Base-by-base conservation (phyloP, 23 red algal species). In the Gracilaria caudata region DNA sequence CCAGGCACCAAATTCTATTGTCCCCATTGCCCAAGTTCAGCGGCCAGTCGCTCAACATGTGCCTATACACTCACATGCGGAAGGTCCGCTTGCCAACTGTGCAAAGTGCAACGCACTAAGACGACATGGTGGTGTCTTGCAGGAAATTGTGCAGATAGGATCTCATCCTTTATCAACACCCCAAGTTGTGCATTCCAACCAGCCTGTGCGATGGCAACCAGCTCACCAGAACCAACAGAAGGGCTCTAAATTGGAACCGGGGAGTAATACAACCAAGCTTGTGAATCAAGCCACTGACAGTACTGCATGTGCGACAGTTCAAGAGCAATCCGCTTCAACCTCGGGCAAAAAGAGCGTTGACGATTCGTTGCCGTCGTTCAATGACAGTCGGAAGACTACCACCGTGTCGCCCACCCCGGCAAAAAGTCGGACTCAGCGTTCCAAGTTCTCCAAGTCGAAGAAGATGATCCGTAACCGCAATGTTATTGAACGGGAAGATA, bases 61-160 rank as follows among this genome's bases (percentile, higher is more conserved):
- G 36, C 64, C 37, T 38, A 8, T 72, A 3, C 87, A 91, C 78
- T 81, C 77, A 7, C 76, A 91, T 73, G 77, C 76, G 12, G 66
- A 53, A 7, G 87, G 78, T 28, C 59, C 64, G 30, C 56, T 89
- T 56, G 56, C 65, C 39, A 82, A 82, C 61, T 91, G 87, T 46
- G 29, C 77, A 51, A 91, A 91, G 32, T 91, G 87, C 71, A 55
- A 65, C 54, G 87, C 87, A 21, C 58, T 91, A 24, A 34, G 61
- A 53, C 76, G 87, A 17, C 76, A 91, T 63, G 87, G 87, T 64
- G 78, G 64, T 21, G 87, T 91, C 10, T 46, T 91, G 14, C 85
- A 91, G 25, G 77, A 81, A 57, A 70, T 82, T 29, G 70, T 75
- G 2, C 70, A 75, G 40, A 49, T 75, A 5, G 70, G 38, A 6